Conservation (phyloP, 192 early-diverging fungal species). For the Gigaspora rosea region DNA sequence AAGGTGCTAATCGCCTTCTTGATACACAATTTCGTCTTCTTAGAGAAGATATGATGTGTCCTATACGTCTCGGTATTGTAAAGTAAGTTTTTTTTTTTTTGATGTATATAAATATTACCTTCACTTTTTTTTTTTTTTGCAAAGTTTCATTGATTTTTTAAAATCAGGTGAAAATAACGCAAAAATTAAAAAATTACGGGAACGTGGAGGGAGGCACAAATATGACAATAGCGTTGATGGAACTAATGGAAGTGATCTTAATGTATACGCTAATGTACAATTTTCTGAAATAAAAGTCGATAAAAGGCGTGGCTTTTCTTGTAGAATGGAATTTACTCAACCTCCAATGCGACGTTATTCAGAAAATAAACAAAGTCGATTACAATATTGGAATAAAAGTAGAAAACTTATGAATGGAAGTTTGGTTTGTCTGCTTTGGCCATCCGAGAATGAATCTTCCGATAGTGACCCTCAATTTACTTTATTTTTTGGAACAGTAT, state of each 20-base stretch:
- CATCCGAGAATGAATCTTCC: neutral
- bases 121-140: too few relatives aligned
- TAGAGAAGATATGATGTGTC: constrained; percentile 56
- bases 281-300: constrained; percentile 37
- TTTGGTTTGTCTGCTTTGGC: constrained; percentile 46
- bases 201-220: constrained; percentile 34
- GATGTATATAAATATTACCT: too few relatives aligned
- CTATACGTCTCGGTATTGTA: constrained; percentile 45
- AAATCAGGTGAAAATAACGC: constrained; percentile 26
- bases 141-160: too few relatives aligned
- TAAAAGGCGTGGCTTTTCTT: constrained; percentile 31
- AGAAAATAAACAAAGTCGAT: constrained; percentile 24
- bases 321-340: constrained; percentile 36
- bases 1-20: constrained; percentile 49
- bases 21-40: constrained; percentile 63
- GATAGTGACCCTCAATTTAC: neutral
- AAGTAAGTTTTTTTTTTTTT: too few relatives aligned
- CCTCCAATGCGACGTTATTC: neutral
- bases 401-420: constrained; percentile 48
- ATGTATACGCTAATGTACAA: constrained; percentile 42
- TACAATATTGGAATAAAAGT: constrained; percentile 50
- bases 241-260: constrained; percentile 37
- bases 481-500: constrained; percentile 41
- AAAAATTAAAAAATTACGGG: constrained; percentile 14
- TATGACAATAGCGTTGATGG: neutral